Evolutionary conservation across 192 early-diverging fungal genomes (phyloP).

Genomic region (Backusella luteola): DNA sequence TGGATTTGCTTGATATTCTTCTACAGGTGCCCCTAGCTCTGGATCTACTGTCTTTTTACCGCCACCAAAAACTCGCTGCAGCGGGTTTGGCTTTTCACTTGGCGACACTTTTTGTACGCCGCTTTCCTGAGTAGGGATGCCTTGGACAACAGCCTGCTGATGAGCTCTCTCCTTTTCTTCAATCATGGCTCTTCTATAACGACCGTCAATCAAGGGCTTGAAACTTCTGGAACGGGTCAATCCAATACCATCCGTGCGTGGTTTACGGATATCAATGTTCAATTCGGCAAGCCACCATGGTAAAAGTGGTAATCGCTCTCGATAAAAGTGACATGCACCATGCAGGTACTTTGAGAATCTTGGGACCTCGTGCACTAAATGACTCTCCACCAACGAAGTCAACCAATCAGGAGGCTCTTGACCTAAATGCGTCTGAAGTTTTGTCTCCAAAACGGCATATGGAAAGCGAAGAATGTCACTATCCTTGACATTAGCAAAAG

Average conservation of each 20-base stretch:
- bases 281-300: slow-evolving; percentile 47
- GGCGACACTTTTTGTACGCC: not conserved
- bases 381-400: slow-evolving; percentile 64
- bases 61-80: not conserved
- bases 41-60: not conserved
- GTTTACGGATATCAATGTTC: slow-evolving; percentile 50
- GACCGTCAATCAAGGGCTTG: slow-evolving; percentile 38
- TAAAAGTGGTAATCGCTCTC: slow-evolving; percentile 27
- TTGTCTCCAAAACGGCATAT: slow-evolving; percentile 92
- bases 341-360: slow-evolving; percentile 90
- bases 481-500: slow-evolving; percentile 73
- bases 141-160: slow-evolving; percentile 6
- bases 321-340: slow-evolving; percentile 49
- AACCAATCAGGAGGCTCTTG: slow-evolving; percentile 77
- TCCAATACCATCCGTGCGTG: slow-evolving; percentile 25
- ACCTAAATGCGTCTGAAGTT: slow-evolving; percentile 70
- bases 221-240: slow-evolving; percentile 36
- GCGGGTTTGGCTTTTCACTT: not conserved
- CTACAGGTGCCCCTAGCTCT: slow-evolving; percentile 10
- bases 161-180: slow-evolving; percentile 26
- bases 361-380: slow-evolving; percentile 78
- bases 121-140: not conserved
- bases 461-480: slow-evolving; percentile 87
- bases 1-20: slow-evolving; percentile 3
- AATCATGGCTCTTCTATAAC: slow-evolving; percentile 35